A percentile compares a stretch with the other conserved stretches of the same genome.
phyloP scores from a whole-genome alignment of 1,139 yeast species.

The Hansenula sp. region DNA sequence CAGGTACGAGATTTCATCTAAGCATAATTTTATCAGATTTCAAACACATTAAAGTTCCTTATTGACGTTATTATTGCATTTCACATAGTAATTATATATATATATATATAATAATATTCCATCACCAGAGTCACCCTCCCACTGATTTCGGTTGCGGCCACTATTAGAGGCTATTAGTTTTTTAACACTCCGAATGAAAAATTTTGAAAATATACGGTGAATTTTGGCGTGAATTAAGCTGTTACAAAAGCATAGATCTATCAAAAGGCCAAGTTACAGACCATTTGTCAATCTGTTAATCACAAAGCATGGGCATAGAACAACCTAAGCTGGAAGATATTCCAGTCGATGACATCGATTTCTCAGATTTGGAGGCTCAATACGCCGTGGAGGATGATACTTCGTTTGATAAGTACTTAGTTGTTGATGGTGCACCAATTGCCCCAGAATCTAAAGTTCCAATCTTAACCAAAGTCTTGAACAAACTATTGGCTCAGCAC shows the following conservation, averaged over 20 bases:
- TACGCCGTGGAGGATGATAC: slow-evolving; percentile 58
- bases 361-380: slow-evolving; percentile 80
- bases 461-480: slow-evolving; percentile 78
- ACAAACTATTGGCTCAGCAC: slow-evolving; percentile 71
- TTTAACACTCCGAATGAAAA: slow-evolving; percentile 4
- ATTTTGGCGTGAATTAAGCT: neutral
- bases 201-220: neutral
- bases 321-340: slow-evolving; percentile 34
- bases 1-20: no score
- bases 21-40: no score
- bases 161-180: neutral
- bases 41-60: no score
- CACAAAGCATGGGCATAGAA: slow-evolving; percentile 11
- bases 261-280: no score
- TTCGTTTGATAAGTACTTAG: slow-evolving; percentile 74
- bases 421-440: slow-evolving; percentile 93
- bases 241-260: no score
- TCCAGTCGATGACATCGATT: slow-evolving; percentile 71
- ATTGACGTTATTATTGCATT: no score
- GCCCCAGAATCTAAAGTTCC: slow-evolving; percentile 90
- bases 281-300: neutral
- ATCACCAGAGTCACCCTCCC: neutral
- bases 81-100: no score
- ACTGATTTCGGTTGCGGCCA: neutral
- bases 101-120: no score